Percentiles rank a stretch among this genome's conserved stretches.
These are phyloP conservation scores for Colletotrichum australisinense DNA, from an alignment of 2,329 filamentous ascomycete genomes.

Conservation along the genomic window DNA sequence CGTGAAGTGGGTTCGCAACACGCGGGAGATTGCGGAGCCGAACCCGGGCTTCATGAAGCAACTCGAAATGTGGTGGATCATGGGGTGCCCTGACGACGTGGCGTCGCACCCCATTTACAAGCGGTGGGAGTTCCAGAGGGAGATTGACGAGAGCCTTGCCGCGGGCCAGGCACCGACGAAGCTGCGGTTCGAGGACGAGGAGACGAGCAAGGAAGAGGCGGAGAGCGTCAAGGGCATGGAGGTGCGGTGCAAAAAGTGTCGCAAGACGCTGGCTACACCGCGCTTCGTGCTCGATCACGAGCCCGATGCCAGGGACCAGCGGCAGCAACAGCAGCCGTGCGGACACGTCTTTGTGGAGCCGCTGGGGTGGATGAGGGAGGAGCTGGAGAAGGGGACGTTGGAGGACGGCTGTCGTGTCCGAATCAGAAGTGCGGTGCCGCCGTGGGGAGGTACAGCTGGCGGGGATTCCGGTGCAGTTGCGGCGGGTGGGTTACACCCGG, in stretches of 20 bases:
- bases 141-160: slow-evolving; percentile 69
- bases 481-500: slow-evolving; percentile 91
- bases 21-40: slow-evolving; percentile 84
- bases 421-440: slow-evolving; percentile 81
- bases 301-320: slow-evolving; percentile 39
- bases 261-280: slow-evolving; percentile 68
- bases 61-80: slow-evolving; percentile 86
- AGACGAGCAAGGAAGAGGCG: slow-evolving; percentile 45
- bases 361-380: slow-evolving; percentile 91
- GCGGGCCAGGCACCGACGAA: slow-evolving; percentile 84
- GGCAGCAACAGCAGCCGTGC: slow-evolving; percentile 58
- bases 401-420: slow-evolving; percentile 87
- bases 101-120: slow-evolving; percentile 82
- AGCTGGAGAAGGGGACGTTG: slow-evolving; percentile 82
- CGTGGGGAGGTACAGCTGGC: slow-evolving; percentile 95
- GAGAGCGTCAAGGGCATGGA: slow-evolving; percentile 56
- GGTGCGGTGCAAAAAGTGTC: slow-evolving; percentile 91
- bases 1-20: slow-evolving; percentile 75
- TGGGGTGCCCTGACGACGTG: slow-evolving; percentile 78
- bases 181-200: slow-evolving; percentile 85
- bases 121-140: slow-evolving; percentile 70
- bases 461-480: slow-evolving; percentile 93
- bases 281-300: slow-evolving; percentile 76
- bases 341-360: slow-evolving; percentile 93
- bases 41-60: slow-evolving; percentile 94